Evolutionary conservation across 2,329 filamentous ascomycete genomes (phyloP), one percentile per base, ranked within the genome.

Genomic region (Fusarium musae): DNA sequence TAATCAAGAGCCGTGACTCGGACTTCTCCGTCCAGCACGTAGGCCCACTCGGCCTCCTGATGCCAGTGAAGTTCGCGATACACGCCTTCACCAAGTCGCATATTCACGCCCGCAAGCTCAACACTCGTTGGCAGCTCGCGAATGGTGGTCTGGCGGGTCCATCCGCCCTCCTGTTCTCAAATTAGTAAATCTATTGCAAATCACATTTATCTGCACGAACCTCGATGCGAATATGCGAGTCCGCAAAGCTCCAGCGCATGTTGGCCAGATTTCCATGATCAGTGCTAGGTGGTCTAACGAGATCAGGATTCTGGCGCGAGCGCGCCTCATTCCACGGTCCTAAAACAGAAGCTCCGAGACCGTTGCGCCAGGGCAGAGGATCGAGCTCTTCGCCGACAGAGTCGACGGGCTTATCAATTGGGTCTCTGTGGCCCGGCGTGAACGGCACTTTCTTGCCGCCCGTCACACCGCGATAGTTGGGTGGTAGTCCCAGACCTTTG

Each of bases 21-120:
- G 26, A 93, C 91, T 66, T 87, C 86, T 57, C 93, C 93, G 63
- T 92, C 89, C 1, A 94, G 87, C 6, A 94, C 90, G 70, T 92
- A 94, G 1, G 91, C 91, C 92, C 93, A 94, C 78, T 95, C 93
- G 42, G 91, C 92, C 79, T 93, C 91, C 75, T 93, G 93, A 84
- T 95, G 93, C 93, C 93, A 95, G 79, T 95, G 93, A 13, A 95
- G 85, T 80, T 95, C 93, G 34, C 93, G 91, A 75, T 93, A 93
- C 37, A 91, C 92, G 40, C 92, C 92, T 71, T 89, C 83, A 43
- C 91, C 92, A 6, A 95, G 88, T 16, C 92, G 88, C 93, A 95
- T 95, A 80, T 95, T 93, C 61, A 94, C 93, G 44, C 91, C 90
- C 5, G 93, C 93, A 49, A 95, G 87, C 78, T 94, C 91, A n/a